Conservation (phyloP, 805 yeast species). For the Pichia exigua region DNA sequence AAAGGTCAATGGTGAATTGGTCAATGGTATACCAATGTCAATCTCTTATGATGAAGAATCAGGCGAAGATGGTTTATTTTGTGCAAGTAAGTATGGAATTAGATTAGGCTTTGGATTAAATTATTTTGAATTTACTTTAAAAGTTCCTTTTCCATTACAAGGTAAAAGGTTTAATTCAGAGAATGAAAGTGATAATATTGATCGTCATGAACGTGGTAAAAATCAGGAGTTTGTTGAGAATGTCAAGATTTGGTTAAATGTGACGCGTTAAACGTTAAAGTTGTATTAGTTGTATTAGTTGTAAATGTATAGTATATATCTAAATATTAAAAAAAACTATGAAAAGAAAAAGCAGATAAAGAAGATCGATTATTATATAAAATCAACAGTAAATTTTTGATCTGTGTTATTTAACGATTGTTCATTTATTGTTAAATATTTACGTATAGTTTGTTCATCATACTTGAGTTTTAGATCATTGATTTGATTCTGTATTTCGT, state of each 20-base stretch:
- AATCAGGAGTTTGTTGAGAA: slow-evolving; percentile 21
- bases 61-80: slow-evolving; percentile 18
- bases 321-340: background rate
- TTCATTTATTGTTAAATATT: background rate
- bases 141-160: slow-evolving; percentile 20
- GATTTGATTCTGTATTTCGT: background rate
- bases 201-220: slow-evolving; percentile 3
- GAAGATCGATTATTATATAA: background rate
- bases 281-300: background rate
- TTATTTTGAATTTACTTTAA: slow-evolving; percentile 31
- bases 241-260: slow-evolving; percentile 34
- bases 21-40: slow-evolving; percentile 35
- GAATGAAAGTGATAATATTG: background rate
- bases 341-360: background rate
- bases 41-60: slow-evolving; percentile 27
- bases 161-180: background rate
- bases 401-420: background rate
- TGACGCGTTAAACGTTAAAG: slow-evolving; percentile 19
- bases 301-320: background rate
- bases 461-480: background rate
- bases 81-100: slow-evolving; percentile 28
- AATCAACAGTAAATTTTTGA: background rate
- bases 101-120: slow-evolving; percentile 39
- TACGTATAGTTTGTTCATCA: slow-evolving; percentile 1
- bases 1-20: slow-evolving; percentile 37